These are phyloP conservation scores for Beta corolliflora DNA, from an alignment of 179 eudicot genomes.

Conservation along the genomic window DNA sequence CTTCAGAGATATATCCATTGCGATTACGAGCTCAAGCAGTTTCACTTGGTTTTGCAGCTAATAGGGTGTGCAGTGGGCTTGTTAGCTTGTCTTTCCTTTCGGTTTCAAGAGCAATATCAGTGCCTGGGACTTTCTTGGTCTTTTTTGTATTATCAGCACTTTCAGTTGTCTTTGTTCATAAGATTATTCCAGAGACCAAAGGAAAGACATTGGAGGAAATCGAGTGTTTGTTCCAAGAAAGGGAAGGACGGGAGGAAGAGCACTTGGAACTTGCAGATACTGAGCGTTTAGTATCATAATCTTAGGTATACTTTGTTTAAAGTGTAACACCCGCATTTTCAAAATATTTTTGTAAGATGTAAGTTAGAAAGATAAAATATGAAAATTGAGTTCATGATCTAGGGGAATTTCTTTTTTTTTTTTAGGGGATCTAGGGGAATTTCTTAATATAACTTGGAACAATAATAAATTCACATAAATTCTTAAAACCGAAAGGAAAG, in stretches of 20 bases:
- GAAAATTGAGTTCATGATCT: too few species aligned
- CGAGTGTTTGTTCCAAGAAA: constrained; percentile 31
- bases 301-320: too few species aligned
- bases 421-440: too few species aligned
- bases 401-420: too few species aligned
- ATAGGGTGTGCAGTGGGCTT: constrained; percentile 43
- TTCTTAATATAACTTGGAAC: too few species aligned
- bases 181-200: constrained; percentile 44
- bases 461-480: constrained; percentile 22
- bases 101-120: constrained; percentile 30
- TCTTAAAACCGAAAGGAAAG: constrained; percentile 35
- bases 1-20: constrained; percentile 45
- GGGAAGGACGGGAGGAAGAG: constrained; percentile 22
- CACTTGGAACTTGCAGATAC: constrained; percentile 27
- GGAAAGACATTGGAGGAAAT: constrained; percentile 46
- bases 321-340: too few species aligned
- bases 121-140: constrained; percentile 35
- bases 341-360: too few species aligned
- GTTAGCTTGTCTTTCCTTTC: constrained; percentile 45
- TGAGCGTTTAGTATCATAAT: constrained; percentile 22
- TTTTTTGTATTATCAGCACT: constrained; percentile 37
- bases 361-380: too few species aligned
- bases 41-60: constrained; percentile 41
- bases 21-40: constrained; percentile 45
- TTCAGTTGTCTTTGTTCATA: constrained; percentile 37